Base-by-base conservation (phyloP, 139 green algal species). In the Coelastrella sp. region DNA sequence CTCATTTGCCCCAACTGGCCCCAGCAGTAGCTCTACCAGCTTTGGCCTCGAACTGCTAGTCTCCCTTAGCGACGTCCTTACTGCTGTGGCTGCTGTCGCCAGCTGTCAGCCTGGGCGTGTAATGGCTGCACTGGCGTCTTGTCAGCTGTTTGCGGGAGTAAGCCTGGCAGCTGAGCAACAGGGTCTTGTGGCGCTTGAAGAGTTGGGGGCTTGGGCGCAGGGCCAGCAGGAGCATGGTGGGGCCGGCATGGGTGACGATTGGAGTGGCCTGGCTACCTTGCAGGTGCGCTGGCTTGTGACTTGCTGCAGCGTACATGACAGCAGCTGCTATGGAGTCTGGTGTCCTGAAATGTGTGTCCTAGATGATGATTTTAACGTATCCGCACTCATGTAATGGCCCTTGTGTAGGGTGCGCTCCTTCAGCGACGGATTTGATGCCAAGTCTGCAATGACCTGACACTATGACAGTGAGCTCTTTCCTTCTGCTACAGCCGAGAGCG, bases 71-170 rank as follows among this genome's bases (percentile, higher is more conserved):
- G 68, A 88, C 30, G 64, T 57, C 3, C 35, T 86, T 17, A 15
- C 68, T 40, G 66, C 84, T 48, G 67, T 86, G 5, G 67, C 38
- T 8, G 84, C 86, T 7, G 57, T 92, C 5, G 85, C 82, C 38
- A 63, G 35, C 60, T 48, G 43, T 13, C 62, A 77, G 60, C 89
- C 87, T 4, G 73, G 67, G 23, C n/a, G 85, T 21, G 87, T 94
- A 32, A 35, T 85, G 5, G n/a, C 30, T 11, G 85, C 88, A 37
- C 72, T 92, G 30, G 63, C 57, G 8, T 32, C 41, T 5, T 80
- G 76, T 41, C 37, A 60, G 23, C 76, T 73, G 76, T 83, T 83
- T 74, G 57, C 51, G 27, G 73, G 73, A 60, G 48, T 78, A 87
- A 38, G 50, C 59, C 30, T 84, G 88, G 45, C 34, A 81, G 45